Base-by-base conservation (phyloP, 495 filamentous ascomycete species). In the Chaetomium fimeti region DNA sequence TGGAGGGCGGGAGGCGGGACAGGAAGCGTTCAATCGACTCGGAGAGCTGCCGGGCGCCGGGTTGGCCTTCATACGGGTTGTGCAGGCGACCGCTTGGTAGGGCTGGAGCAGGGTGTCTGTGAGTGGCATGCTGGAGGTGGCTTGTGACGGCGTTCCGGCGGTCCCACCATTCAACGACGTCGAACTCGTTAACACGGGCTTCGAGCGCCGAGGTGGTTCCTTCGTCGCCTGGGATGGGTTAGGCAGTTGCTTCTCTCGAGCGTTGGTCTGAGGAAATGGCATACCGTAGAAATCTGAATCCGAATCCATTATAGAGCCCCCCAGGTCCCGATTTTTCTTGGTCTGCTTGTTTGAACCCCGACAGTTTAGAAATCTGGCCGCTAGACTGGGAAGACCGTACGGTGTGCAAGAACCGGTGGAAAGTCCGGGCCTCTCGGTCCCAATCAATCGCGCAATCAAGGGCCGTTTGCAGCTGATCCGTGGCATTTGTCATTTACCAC, bases 281-380 rank as follows among this genome's bases (percentile, higher is more conserved):
- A 59, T 76, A 85, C 88, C 88, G 65, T 91, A 90, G 75, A 90
- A 90, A 65, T 88, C 88, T 5, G 88, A 90, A 40, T 90, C 87
- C n/a, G 85, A 87, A 60, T 74, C 71, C 60, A 69, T 88, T 66
- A 69, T 73, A 13, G 40, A 11, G 6, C 32, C 32, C 8, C 8
- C 32, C 32, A 11, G 12, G 1, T 11, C 8, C 32, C 32, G 7
- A 9, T 36, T 11, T 9, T 6, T 9, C 32, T 1, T 11, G 12
- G 32, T 9, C 3, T 9, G 32, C 32, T 5, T 36, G 32, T 36
- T 36, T 36, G 32, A 11, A 9, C 12, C 8, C 32, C 8, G 32
- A 9, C 32, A 36, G 12, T 36, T 11, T 36, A 36, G 8, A 36
- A 36, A 36, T 36, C 32, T 11, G 8, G 5, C 5, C 32, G 32